phyloP scores from a whole-genome alignment of 1,139 yeast genomes.

The Taphrina deformans region DNA sequence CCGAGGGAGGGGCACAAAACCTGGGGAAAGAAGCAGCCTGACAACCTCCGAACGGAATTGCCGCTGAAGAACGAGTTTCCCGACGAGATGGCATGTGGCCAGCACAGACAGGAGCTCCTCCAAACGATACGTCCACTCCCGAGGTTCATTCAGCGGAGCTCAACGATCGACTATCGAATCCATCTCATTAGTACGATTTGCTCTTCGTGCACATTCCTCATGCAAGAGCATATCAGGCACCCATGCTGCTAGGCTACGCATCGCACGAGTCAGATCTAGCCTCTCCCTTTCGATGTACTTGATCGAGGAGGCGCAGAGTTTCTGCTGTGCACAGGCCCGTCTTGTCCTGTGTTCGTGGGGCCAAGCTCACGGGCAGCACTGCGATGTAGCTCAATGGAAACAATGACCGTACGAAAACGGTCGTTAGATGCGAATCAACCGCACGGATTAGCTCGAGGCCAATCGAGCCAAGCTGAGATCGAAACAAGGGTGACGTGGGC shows the following conservation, averaged over 20 bases:
- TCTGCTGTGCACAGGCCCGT: not conserved
- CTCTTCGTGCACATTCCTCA: not conserved
- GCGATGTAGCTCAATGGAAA: not conserved
- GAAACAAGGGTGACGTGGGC: not conserved
- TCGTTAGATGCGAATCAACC: not conserved
- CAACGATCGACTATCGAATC: too few relatives aligned
- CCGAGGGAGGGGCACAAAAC: too few relatives aligned
- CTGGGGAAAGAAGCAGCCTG: too few relatives aligned
- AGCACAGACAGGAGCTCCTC: too few relatives aligned
- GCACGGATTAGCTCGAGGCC: not conserved
- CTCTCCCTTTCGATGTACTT: too few relatives aligned
- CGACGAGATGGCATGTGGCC: too few relatives aligned
- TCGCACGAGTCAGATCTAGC: slow-evolving; percentile 81
- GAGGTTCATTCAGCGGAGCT: too few relatives aligned
- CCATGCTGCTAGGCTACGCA: slow-evolving; percentile 79
- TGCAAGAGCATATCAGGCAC: slow-evolving; percentile 44
- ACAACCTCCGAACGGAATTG: too few relatives aligned
- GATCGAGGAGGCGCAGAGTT: not conserved
- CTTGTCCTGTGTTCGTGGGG: not conserved
- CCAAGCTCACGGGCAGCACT: not conserved
- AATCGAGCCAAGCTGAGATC: not conserved
- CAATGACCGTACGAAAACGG: not conserved
- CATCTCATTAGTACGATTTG: too few relatives aligned
- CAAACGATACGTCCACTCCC: too few relatives aligned
- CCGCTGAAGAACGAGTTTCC: too few relatives aligned